A percentile compares a stretch with the other conserved stretches of the same genome.
Conservation (phyloP, 1,284 basidiomycete genomes). For the Amylostereum areolatum region DNA sequence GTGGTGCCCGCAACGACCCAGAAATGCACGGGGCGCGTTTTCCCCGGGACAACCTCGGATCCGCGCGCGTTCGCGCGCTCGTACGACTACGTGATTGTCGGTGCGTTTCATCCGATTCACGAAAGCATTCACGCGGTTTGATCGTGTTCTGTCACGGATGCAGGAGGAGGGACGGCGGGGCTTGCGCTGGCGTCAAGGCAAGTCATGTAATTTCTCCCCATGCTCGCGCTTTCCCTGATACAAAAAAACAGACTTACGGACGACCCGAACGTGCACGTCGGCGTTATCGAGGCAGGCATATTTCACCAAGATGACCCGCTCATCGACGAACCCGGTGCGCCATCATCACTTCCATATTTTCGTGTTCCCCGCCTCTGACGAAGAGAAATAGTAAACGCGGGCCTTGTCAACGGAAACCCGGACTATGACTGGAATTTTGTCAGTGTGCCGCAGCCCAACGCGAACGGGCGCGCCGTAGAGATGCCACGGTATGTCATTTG, state of each 20-base stretch:
- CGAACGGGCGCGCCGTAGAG: not conserved
- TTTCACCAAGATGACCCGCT: not conserved
- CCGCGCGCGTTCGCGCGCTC: not conserved
- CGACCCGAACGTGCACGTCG: not conserved
- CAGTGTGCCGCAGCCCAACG: not conserved
- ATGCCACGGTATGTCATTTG: not conserved
- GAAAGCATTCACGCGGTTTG: not conserved
- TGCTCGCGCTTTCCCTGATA: no score
- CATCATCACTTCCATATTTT: not conserved
- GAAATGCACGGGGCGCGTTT: no score
- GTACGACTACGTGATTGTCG: not conserved
- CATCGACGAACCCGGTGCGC: not conserved
- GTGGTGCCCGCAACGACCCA: no score
- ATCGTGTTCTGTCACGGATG: not conserved
- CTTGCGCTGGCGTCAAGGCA: not conserved
- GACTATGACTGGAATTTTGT: not conserved
- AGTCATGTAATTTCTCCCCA: not conserved
- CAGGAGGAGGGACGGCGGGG: constrained; percentile 1
- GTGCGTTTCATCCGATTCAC: not conserved
- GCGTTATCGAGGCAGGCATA: not conserved
- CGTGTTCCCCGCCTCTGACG: constrained; percentile 1
- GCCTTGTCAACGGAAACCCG: not conserved
- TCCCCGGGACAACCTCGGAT: no score
- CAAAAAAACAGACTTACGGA: not conserved
- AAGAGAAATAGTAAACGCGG: not conserved